Base-by-base conservation (phyloP, 768 basidiomycete species). In the Crucibulum laeve region DNA sequence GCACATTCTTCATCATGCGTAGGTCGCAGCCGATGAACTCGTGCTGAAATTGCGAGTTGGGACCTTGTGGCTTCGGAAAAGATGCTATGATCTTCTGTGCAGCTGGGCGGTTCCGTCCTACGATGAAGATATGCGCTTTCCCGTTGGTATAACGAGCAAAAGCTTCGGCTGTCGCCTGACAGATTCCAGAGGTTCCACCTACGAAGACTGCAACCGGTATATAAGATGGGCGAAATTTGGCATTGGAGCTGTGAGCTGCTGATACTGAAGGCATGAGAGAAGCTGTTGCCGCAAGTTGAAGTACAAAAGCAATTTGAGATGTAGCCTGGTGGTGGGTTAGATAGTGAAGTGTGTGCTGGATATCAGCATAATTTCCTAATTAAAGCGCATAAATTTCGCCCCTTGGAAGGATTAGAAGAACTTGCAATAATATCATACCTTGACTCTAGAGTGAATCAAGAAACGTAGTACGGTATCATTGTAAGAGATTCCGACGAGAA, bases 101-200 rank as follows among this genome's bases (percentile, higher is more conserved):
- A 4, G 77, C 72, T 13, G 47, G 56, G 35, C 65, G 64, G 58
- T 78, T 79, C 10, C 77, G 67, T 0, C 77, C 79, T 23, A 76
- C 65, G 50, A 81, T 63, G 50, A 80, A 56, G 55, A 82, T 76
- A 47, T 74, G 68, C 18, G 70, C 68, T 43, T 73, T 70, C 13
- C 79, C 77, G 18, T 74, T 67, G 0, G 74, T 71, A 49, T 71
- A 58, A 7, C 61, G 56, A 4, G 72, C 76, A 40, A 79, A 70
- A 4, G 65, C 60, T 36, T 68, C 59, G 0, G 73, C 75, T 53
- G 73, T 71, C 5, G 66, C 68, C 39, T 70, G 63, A 1, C 78
- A 77, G 26, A 75, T 74, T 4, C 73, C 77, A 4, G 70, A 60
- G 3, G 73, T 74, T 7, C 70, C 73, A 7, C 73, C 72, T 3